Evolutionary conservation across 164 flowering plant species (phyloP).

Genomic region (Cinnamomum chago): DNA sequence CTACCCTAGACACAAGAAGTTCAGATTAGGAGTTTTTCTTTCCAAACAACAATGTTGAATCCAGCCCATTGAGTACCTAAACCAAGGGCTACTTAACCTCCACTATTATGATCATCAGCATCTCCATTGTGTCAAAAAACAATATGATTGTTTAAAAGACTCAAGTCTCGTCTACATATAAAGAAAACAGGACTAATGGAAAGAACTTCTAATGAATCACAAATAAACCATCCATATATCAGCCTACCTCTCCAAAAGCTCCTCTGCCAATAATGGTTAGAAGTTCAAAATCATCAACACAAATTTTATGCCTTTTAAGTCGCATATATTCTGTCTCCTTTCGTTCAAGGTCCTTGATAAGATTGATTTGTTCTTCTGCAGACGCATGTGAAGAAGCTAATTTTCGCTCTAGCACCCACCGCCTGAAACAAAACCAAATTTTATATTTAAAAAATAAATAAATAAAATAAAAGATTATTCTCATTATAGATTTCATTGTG

Average conservation of each 20-base stretch:
- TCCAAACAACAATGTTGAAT: no score
- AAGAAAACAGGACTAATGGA: background rate
- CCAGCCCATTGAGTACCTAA: no score
- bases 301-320: slow-evolving; percentile 74
- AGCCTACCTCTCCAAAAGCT: slow-evolving; percentile 95
- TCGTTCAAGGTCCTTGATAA: slow-evolving; percentile 83
- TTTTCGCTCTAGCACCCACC: slow-evolving; percentile 64
- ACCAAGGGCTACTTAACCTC: no score
- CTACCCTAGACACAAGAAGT: no score
- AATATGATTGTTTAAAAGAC: background rate
- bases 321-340: slow-evolving; percentile 91
- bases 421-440: slow-evolving; percentile 44
- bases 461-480: background rate
- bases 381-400: slow-evolving; percentile 77
- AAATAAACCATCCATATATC: background rate
- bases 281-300: slow-evolving; percentile 89
- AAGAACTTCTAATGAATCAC: background rate
- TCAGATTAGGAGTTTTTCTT: no score
- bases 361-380: slow-evolving; percentile 72
- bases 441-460: no score
- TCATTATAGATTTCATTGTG: background rate
- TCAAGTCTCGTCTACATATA: background rate
- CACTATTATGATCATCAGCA: no score
- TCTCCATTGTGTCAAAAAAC: no score
- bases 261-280: slow-evolving; percentile 94